Percentiles rank a stretch among this genome's conserved stretches.
Conservation (phyloP, 2,329 filamentous ascomycete genomes). For the Mycosphaerelloides madeirae region DNA sequence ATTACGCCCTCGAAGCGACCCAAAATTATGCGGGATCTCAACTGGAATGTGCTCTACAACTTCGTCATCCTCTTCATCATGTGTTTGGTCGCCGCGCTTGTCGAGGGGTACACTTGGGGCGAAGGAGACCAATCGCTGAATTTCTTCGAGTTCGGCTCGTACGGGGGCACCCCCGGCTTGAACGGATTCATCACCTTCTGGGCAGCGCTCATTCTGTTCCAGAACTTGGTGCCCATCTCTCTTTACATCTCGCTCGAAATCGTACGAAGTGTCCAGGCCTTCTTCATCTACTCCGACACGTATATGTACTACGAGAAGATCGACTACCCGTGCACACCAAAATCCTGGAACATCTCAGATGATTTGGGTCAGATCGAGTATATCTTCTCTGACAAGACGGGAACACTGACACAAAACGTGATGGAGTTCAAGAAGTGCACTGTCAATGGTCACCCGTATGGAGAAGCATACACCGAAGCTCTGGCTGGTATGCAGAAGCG, state of each 20-base stretch:
- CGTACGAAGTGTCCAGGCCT: slow-evolving; percentile 83
- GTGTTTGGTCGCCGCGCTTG: slow-evolving; percentile 79
- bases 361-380: slow-evolving; percentile 98
- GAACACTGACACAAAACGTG: slow-evolving; percentile 83
- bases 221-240: slow-evolving; percentile 97
- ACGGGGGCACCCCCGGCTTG: slow-evolving; percentile 62
- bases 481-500: slow-evolving; percentile 94
- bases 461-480: slow-evolving; percentile 95
- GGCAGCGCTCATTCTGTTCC: slow-evolving; percentile 89
- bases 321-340: slow-evolving; percentile 92
- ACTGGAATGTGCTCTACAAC: slow-evolving; percentile 97
- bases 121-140: slow-evolving; percentile 67
- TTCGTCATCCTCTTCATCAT: slow-evolving; percentile 84
- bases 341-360: slow-evolving; percentile 98
- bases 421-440: slow-evolving; percentile 99
- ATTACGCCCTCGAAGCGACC: slow-evolving; percentile 92
- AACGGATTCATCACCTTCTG: slow-evolving; percentile 96
- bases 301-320: slow-evolving; percentile 96
- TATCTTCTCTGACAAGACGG: slow-evolving; percentile 95
- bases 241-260: slow-evolving; percentile 97
- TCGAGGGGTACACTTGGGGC: slow-evolving; percentile 78
- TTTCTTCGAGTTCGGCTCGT: slow-evolving; percentile 79
- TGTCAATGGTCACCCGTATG: slow-evolving; percentile 92
- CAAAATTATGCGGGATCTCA: slow-evolving; percentile 85
- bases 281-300: slow-evolving; percentile 95